Evolutionary conservation across 805 yeast species (phyloP).

Genomic region (Lachancea sp.): DNA sequence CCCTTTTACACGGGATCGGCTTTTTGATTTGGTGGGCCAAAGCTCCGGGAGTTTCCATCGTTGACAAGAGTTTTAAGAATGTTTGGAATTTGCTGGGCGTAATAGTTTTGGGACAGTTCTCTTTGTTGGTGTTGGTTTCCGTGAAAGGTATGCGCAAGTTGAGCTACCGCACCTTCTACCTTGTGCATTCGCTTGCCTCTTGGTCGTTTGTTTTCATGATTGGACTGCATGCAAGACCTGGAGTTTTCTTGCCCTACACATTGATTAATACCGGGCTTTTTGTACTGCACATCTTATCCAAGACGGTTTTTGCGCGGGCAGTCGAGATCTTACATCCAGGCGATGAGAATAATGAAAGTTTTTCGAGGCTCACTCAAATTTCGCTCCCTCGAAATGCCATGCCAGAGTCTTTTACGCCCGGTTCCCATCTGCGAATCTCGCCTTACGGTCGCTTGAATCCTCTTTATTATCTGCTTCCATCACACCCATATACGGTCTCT

Average conservation of each 20-base stretch:
- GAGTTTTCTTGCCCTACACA: constrained; percentile 39
- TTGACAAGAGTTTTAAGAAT: constrained; percentile 27
- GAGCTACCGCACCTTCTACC: constrained; percentile 48
- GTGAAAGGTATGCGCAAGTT: constrained; percentile 43
- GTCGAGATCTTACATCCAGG: constrained; percentile 13
- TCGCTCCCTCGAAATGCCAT: constrained; percentile 26
- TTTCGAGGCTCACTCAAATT: constrained; percentile 20
- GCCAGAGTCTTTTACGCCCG: constrained; percentile 38
- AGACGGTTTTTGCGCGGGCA: constrained; percentile 12
- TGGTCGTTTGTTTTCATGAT: constrained; percentile 41
- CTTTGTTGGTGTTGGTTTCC: constrained; percentile 40
- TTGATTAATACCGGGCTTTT: constrained; percentile 18
- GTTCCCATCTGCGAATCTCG: constrained; percentile 52
- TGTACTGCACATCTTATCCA: constrained; percentile 15
- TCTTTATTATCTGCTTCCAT: constrained; percentile 45
- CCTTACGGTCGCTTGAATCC: constrained; percentile 32
- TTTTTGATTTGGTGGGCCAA: constrained; percentile 45
- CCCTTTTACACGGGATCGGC: constrained; percentile 47
- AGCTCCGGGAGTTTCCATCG: constrained; percentile 33
- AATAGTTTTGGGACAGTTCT: constrained; percentile 33
- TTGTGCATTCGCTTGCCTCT: constrained; percentile 48
- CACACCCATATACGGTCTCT: constrained; percentile 65
- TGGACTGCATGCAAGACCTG: constrained; percentile 65
- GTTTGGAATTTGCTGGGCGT: constrained; percentile 48
- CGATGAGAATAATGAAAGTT: constrained; percentile 11